Conservation (phyloP, 192 early-diverging fungal species). For the Linnemannia exigua region DNA sequence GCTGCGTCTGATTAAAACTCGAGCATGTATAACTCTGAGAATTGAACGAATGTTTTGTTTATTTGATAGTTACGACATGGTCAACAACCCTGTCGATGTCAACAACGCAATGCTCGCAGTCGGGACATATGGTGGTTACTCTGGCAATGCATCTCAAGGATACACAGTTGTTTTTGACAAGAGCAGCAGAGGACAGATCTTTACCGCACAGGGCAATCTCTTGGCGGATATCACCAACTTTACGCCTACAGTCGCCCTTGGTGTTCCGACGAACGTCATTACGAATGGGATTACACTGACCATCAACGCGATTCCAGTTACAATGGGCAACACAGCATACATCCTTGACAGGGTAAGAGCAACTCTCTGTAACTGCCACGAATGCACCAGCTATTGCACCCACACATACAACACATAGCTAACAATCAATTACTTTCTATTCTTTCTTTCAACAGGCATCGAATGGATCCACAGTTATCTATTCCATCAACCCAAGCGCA, state of each 20-base stretch:
- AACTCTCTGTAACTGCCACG: not conserved
- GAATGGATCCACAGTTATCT: not conserved
- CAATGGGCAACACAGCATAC: not conserved
- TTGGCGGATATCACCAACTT: not conserved
- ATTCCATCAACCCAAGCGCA: not conserved
- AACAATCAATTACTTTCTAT: not conserved
- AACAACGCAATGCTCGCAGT: not conserved
- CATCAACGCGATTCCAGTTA: not conserved
- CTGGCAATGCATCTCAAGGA: not conserved
- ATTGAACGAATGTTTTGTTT: not conserved
- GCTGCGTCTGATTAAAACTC: not conserved
- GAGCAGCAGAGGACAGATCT: not conserved
- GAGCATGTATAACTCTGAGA: not conserved
- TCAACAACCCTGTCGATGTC: not conserved
- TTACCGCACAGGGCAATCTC: not conserved
- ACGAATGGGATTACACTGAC: not conserved
- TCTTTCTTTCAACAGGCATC: not conserved
- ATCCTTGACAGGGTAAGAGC: not conserved
- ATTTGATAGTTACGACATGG: not conserved
- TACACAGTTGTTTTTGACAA: not conserved
- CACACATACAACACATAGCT: too few relatives aligned
- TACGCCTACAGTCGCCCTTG: not conserved
- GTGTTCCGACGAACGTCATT: not conserved
- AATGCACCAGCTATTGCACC: too few relatives aligned
- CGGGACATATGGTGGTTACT: not conserved